Evolutionary conservation across 73 alveolate species (phyloP), one percentile per base, ranked within the genome.

Genomic region (Symbiodinium pilosum): DNA sequence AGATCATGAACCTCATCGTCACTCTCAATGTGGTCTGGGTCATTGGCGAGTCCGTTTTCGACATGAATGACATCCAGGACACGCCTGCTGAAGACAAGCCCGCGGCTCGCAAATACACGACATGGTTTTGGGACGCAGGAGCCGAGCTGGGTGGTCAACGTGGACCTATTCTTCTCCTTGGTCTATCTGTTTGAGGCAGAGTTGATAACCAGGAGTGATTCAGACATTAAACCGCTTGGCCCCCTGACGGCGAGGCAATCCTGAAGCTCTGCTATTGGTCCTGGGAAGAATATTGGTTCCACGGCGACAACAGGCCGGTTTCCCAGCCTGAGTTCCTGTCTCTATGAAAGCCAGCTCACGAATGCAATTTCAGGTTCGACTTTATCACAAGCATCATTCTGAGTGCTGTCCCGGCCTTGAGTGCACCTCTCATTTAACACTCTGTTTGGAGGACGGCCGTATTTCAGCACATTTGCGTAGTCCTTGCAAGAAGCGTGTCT

Each of bases 191-290:
- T 91, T 11, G 97, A 91, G 88, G 97, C 42, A 26, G 85, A 26
- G 16, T 24, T 69, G 39, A 6, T 24, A 12, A 12, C 4, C 12
- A 12, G 39, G 34, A 39, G 38, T 39, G 42, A 28, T 30, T 21
- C 34, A 28, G 41, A 36, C 42, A 20, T n/a, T 4, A 54, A 4
- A 39, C 83, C 83, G 83, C 39, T 26, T 30, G 41, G 84, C 12
- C 24, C n/a, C 7, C 84, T 26, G 39, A 69, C 12, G 34, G 84
- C 30, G 41, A 91, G 97, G 97, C 97, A 0, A 16, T 71, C 32
- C 84, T 91, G 97, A 91, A 91, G 64, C 89, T 91, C 39, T 69
- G 56, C 54, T 86, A 91, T 40, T 91, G 97, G 97, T 91, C 97
- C 38, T 68, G 36, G 38, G 97, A 68, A 54, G 97, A 91, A 81